A percentile compares a stretch with the other conserved stretches of the same genome.
These are phyloP conservation scores for Fibroporia radiculosa DNA, from an alignment of 768 basidiomycete genomes.

Conservation along the genomic window DNA sequence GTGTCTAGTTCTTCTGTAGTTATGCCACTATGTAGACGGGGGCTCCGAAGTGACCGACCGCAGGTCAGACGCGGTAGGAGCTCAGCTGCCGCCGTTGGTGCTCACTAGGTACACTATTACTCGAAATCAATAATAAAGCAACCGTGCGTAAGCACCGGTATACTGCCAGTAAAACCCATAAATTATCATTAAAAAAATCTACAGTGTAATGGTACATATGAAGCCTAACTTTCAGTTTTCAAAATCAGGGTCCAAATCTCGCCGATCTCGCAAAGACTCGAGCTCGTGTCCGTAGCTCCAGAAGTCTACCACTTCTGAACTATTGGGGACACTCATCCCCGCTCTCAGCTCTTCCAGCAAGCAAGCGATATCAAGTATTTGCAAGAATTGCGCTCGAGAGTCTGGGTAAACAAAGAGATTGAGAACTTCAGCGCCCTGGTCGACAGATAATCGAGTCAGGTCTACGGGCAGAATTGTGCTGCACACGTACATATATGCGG, in stretches of 20 bases:
- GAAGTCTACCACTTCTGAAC: constrained; percentile 40
- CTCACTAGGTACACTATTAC: too few species aligned
- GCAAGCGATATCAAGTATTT: constrained; percentile 41
- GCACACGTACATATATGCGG: constrained; percentile 47
- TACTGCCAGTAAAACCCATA: too few species aligned
- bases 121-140: too few species aligned
- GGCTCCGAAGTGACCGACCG: too few species aligned
- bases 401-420: constrained; percentile 65
- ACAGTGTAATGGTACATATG: background rate
- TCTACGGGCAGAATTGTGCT: background rate
- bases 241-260: background rate
- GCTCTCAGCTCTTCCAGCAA: constrained; percentile 26
- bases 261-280: background rate
- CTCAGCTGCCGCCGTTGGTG: too few species aligned
- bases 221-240: background rate
- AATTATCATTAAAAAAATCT: background rate
- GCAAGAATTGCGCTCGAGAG: constrained; percentile 61
- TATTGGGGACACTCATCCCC: constrained; percentile 14
- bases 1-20: too few species aligned
- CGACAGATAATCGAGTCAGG: background rate
- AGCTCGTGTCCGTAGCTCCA: constrained; percentile 46
- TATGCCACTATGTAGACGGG: too few species aligned
- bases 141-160: background rate
- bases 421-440: constrained; percentile 53
- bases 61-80: too few species aligned